A percentile compares a stretch with the other conserved stretches of the same genome.
These are phyloP conservation scores for Aegilops bicornis DNA, from an alignment of 176 grass and related monocot genomes.

Conservation along the genomic window DNA sequence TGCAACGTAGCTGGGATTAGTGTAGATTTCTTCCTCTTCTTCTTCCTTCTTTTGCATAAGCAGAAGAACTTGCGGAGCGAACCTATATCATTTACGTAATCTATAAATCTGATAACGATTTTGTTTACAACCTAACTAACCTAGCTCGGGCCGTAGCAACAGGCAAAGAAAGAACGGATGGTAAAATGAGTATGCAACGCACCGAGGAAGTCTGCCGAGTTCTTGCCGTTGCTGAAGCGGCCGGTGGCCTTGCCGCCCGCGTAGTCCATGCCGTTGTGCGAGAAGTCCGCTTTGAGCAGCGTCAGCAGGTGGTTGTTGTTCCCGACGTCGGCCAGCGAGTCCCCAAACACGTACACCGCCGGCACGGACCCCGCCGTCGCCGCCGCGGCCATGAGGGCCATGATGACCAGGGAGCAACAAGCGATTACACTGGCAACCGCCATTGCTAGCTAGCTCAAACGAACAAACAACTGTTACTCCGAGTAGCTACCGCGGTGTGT, in stretches of 20 bases:
- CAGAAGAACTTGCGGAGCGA: no score
- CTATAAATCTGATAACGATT: background rate
- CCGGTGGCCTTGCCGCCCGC: background rate
- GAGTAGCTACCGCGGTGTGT: background rate
- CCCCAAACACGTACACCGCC: slow-evolving; percentile 80
- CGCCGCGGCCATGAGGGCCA: background rate
- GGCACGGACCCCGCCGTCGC: slow-evolving; percentile 18
- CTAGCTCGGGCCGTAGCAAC: background rate
- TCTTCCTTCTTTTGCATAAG: no score
- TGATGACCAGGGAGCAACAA: background rate
- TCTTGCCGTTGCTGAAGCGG: background rate
- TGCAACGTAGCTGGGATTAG: background rate
- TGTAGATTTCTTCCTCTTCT: background rate
- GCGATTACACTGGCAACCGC: no score
- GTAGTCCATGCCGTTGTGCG: slow-evolving; percentile 60
- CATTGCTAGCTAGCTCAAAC: background rate
- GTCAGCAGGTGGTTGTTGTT: slow-evolving; percentile 83
- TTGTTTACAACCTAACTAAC: background rate
- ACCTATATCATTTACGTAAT: no score
- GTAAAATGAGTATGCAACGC: background rate
- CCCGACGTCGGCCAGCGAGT: slow-evolving; percentile 86
- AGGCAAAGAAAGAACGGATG: background rate
- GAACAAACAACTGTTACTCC: background rate
- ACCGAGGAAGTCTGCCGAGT: slow-evolving; percentile 52
- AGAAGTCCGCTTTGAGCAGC: slow-evolving; percentile 76